A percentile compares a stretch with the other conserved stretches of the same genome.
These are phyloP conservation scores for Heliamphora exappendiculata DNA, from an alignment of 148 eudicot species.

Conservation along the genomic window DNA sequence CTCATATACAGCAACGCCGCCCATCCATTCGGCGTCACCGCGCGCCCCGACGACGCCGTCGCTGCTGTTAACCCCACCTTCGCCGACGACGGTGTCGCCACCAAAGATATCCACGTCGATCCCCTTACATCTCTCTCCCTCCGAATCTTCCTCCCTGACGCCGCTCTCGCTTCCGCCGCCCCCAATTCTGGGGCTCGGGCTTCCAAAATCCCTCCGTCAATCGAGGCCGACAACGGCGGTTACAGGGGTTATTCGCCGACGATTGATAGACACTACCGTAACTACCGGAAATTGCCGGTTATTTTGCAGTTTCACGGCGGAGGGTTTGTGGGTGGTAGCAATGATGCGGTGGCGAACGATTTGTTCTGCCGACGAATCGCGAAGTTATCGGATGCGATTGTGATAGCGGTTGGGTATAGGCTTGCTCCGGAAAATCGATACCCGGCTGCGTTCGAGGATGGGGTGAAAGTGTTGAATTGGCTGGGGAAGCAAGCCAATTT, in stretches of 20 bases:
- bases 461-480: slow-evolving; percentile 79
- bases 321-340: slow-evolving; percentile 82
- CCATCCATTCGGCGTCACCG: slow-evolving; percentile 35
- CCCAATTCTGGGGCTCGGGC: slow-evolving; percentile 21
- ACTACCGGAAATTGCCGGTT: slow-evolving; percentile 58
- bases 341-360: slow-evolving; percentile 72
- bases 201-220: neutral
- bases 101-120: slow-evolving; percentile 88
- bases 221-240: slow-evolving; percentile 23
- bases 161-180: slow-evolving; percentile 23
- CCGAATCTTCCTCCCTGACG: slow-evolving; percentile 71
- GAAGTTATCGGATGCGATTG: slow-evolving; percentile 66
- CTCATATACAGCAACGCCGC: neutral
- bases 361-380: slow-evolving; percentile 73
- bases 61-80: slow-evolving; percentile 69
- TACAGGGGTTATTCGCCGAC: slow-evolving; percentile 62
- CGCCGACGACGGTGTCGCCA: slow-evolving; percentile 73
- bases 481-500: slow-evolving; percentile 76
- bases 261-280: slow-evolving; percentile 13
- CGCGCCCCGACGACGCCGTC: slow-evolving; percentile 60
- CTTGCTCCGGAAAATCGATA: slow-evolving; percentile 84
- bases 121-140: slow-evolving; percentile 63
- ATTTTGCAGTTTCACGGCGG: slow-evolving; percentile 95
- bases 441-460: slow-evolving; percentile 95
- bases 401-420: slow-evolving; percentile 85